Evolutionary conservation across 1,284 basidiomycete species (phyloP).

Genomic region (Papiliotrema fonsecae): DNA sequence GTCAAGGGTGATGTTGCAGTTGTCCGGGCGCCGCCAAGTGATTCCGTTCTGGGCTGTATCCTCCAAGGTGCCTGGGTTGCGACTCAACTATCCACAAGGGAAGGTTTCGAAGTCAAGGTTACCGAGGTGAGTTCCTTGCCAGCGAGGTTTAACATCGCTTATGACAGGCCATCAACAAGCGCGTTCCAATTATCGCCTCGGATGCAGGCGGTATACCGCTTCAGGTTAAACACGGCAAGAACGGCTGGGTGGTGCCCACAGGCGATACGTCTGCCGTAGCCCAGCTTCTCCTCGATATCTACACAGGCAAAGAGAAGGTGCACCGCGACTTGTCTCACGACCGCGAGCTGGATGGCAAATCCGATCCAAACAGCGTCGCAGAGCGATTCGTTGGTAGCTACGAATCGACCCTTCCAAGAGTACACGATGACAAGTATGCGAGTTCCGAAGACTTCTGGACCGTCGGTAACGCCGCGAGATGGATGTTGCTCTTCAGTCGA

Average conservation of each 20-base stretch:
- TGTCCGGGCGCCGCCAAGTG: conserved; percentile 44
- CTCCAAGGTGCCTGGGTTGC: conserved; percentile 44
- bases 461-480: conserved; percentile 42
- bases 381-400: conserved; percentile 29
- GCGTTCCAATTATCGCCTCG: conserved; percentile 72
- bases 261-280: conserved; percentile 71
- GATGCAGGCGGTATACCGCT: conserved; percentile 82
- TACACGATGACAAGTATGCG: conserved; percentile 20
- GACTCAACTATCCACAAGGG: conserved; percentile 51
- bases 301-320: conserved; percentile 58
- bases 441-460: conserved; percentile 45
- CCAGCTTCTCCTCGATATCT: conserved; percentile 64
- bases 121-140: conserved; percentile 57
- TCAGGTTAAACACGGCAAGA: conserved; percentile 75
- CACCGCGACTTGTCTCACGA: conserved; percentile 15
- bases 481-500: conserved; percentile 35
- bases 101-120: conserved; percentile 89
- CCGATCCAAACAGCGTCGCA: conserved; percentile 32
- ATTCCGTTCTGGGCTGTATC: conserved; percentile 40
- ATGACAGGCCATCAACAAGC: conserved; percentile 69
- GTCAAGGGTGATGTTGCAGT: conserved; percentile 37
- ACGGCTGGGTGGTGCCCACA: conserved; percentile 69
- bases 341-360: conserved; percentile 9
- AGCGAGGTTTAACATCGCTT: neutral
- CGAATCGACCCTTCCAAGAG: conserved; percentile 18